These are phyloP conservation scores for Talaromyces proteolyticus DNA, from an alignment of 495 filamentous ascomycete species.

Conservation along the genomic window DNA sequence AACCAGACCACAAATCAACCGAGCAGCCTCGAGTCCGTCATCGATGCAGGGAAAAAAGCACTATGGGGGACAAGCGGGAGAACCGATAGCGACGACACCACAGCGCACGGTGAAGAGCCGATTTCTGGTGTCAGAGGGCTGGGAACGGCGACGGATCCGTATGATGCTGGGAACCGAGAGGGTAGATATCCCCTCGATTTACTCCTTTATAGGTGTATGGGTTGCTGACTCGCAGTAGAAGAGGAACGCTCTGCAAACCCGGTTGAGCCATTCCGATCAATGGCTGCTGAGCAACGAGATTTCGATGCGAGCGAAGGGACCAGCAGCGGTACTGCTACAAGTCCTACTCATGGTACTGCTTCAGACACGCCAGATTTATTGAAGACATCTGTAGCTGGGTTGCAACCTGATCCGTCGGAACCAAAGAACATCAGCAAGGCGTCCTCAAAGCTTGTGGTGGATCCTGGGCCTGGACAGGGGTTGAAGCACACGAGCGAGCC, in stretches of 20 bases:
- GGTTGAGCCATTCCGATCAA: background rate
- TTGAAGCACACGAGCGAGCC: conserved; percentile 4
- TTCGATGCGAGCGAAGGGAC: background rate
- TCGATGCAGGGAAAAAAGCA: conserved; percentile 7
- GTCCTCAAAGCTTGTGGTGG: background rate
- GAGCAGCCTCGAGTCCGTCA: conserved; percentile 3
- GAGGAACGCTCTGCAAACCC: background rate
- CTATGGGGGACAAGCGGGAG: background rate
- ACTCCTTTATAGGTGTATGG: too few species aligned
- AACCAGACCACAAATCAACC: too few species aligned
- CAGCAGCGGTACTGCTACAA: conserved; percentile 1
- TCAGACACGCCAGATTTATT: background rate
- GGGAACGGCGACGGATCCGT: conserved; percentile 39
- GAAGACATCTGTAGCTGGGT: background rate
- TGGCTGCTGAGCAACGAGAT: conserved; percentile 2
- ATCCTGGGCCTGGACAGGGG: conserved; percentile 1
- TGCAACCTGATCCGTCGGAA: conserved; percentile 3
- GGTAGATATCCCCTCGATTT: too few species aligned
- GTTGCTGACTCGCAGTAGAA: background rate
- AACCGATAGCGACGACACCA: background rate
- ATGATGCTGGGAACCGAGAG: conserved; percentile 37
- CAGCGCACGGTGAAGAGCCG: conserved; percentile 30
- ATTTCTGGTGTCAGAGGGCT: conserved; percentile 15
- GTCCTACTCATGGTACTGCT: background rate
- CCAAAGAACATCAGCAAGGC: background rate